These are phyloP conservation scores for Neoscytalidium dimidiatum DNA, from an alignment of 2,329 filamentous ascomycete genomes.

Conservation along the genomic window DNA sequence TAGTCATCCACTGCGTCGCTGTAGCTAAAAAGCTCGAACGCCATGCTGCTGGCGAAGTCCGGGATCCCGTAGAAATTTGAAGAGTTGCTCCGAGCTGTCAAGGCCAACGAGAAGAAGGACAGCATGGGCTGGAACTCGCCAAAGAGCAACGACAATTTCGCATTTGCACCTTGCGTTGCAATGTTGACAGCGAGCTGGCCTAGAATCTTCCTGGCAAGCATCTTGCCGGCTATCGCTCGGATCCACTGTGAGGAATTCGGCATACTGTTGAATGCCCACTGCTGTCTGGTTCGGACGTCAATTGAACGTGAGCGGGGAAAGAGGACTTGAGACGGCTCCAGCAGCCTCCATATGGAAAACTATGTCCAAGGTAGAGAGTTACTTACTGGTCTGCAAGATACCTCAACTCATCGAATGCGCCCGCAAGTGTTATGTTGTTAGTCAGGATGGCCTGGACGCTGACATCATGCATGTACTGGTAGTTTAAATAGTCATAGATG, in stretches of 20 bases:
- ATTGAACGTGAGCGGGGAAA: background rate
- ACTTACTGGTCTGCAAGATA: slow-evolving; percentile 26
- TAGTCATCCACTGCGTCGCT: slow-evolving; percentile 30
- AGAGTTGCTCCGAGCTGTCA: background rate
- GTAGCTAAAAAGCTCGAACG: slow-evolving; percentile 55
- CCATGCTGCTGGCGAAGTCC: slow-evolving; percentile 49
- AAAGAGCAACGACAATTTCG: slow-evolving; percentile 45
- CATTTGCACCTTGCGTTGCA: slow-evolving; percentile 26
- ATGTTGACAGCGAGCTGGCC: slow-evolving; percentile 34
- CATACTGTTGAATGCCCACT: slow-evolving; percentile 44
- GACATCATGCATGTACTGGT: slow-evolving; percentile 55
- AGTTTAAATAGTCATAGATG: slow-evolving; percentile 60
- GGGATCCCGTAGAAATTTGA: slow-evolving; percentile 45
- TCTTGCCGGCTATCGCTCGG: slow-evolving; percentile 40
- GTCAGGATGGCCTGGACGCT: slow-evolving; percentile 39
- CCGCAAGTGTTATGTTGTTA: slow-evolving; percentile 27
- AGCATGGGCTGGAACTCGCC: slow-evolving; percentile 53
- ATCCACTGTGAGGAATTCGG: slow-evolving; percentile 32
- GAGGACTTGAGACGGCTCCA: no score
- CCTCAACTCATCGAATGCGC: slow-evolving; percentile 27
- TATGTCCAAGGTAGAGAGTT: no score
- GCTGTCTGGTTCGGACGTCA: slow-evolving; percentile 35
- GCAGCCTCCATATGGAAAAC: no score
- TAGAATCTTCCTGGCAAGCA: slow-evolving; percentile 37
- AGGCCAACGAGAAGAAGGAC: slow-evolving; percentile 51